Base-by-base conservation (phyloP, 2,329 filamentous ascomycete genomes). In the Stagonosporopsis cucurbitacearum region DNA sequence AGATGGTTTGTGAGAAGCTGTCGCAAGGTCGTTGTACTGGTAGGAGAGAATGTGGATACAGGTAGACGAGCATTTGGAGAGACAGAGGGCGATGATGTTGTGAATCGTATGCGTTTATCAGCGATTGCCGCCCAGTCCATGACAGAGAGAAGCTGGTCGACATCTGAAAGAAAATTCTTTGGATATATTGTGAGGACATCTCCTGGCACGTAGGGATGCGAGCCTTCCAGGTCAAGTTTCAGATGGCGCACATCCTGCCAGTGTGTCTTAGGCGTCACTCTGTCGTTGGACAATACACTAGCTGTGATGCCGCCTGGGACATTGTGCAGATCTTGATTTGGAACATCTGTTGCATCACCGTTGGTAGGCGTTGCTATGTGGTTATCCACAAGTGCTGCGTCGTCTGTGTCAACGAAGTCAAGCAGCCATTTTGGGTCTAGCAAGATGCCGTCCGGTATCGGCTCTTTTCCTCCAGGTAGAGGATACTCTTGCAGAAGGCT, bases 241-340 rank as follows among this genome's bases (percentile, higher is more conserved):
- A 97, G 76, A 48, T 90, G 85, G 0, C 95, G 89, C 40, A 98
- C 94, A 77, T 99, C 95, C 78, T 99, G 95, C 88, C 92, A 97
- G 77, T 99, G 95, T 1, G 80, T 79, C 1, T 74, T 44, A 0
- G 93, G 87, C 0, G 95, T 99, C 6, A 96, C 75, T 15, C 93
- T 85, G 17, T 80, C 74, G 69, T 96, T 96, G n/a, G 77, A 72
- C 0, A 80, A 67, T 0, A 99, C 71, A 0, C 75, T 82, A 8
- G 88, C 89, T 0, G 73, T 75, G 60, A 86, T 78, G 2, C 83
- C 79, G 37, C 79, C 77, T 0, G 85, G 83, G 12, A 92, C 81
- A 0, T 87, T 82, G 2, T 91, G 79, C 4, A 82, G 67, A 59
- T 80, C 79, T 50, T 71, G 50, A 23, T 79, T 76, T 17, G 77